These are phyloP conservation scores for Bryoglossum gracile DNA, from an alignment of 495 filamentous ascomycete species.

Conservation along the genomic window DNA sequence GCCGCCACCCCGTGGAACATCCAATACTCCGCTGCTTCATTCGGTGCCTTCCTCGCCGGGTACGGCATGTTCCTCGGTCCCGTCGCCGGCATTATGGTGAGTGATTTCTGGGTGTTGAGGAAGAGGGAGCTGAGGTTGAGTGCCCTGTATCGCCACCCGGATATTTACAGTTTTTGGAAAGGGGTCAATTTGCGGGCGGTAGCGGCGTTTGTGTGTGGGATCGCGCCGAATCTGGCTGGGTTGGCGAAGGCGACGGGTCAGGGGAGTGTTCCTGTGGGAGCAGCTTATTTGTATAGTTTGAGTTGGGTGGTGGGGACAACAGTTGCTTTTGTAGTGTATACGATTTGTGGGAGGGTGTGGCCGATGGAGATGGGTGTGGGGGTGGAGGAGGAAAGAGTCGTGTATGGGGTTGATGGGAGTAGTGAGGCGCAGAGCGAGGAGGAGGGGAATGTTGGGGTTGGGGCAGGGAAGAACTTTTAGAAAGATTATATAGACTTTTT, in stretches of 20 bases:
- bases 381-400: constrained; percentile 7
- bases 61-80: constrained; percentile 42
- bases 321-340: constrained; percentile 10
- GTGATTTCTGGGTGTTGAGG: constrained; percentile 30
- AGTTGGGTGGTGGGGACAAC: constrained; percentile 15
- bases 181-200: constrained; percentile 5
- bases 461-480: not conserved
- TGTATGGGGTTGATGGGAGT: constrained; percentile 8
- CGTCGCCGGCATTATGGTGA: constrained; percentile 38
- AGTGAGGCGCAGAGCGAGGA: constrained; percentile 4
- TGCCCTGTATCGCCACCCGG: constrained; percentile 4
- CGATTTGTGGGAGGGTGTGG: constrained; percentile 8
- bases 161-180: constrained; percentile 9
- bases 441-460: not conserved
- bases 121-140: constrained; percentile 6
- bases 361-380: constrained; percentile 11
- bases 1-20: constrained; percentile 42
- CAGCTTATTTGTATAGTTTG: constrained; percentile 14
- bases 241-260: constrained; percentile 13
- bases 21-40: constrained; percentile 35
- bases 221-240: constrained; percentile 2
- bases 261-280: constrained; percentile 5
- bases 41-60: constrained; percentile 39
- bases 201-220: constrained; percentile 4
- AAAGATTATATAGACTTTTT: no score